phyloP scores from a whole-genome alignment of 2,329 filamentous ascomycete species.

The Neoascochyta sp. region DNA sequence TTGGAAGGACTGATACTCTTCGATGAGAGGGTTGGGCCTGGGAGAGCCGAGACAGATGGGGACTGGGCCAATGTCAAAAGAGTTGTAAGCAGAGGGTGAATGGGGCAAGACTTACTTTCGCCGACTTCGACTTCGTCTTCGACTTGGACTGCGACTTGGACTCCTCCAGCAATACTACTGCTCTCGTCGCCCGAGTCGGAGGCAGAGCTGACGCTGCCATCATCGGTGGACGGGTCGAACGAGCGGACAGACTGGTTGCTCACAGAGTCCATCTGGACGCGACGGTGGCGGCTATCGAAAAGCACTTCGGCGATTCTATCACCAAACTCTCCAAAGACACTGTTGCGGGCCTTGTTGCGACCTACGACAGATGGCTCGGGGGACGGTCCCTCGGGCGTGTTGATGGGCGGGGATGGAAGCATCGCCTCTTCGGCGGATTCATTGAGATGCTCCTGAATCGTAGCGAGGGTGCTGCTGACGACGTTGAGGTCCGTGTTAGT shows the following conservation, averaged over 20 bases:
- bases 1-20: constrained; percentile 29
- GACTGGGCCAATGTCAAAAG: constrained; percentile 13
- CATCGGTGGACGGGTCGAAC: too few species aligned
- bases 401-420: constrained; percentile 30
- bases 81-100: fast-evolving
- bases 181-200: constrained; percentile 18
- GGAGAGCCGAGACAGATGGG: constrained; percentile 28
- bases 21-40: constrained; percentile 23
- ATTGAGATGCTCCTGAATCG: constrained; percentile 31
- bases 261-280: constrained; percentile 12
- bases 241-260: constrained; percentile 15
- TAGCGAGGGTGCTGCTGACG: constrained; percentile 24
- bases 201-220: too few species aligned
- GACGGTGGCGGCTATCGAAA: constrained; percentile 15
- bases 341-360: constrained; percentile 13
- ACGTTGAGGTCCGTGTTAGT: constrained; percentile 23
- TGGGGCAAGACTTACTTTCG: constrained; percentile 9
- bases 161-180: constrained; percentile 17
- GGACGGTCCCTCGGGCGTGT: constrained; percentile 26
- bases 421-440: constrained; percentile 28
- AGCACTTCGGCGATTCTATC: constrained; percentile 76
- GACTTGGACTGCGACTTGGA: too few species aligned
- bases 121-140: constrained; percentile 12
- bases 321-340: constrained; percentile 73
- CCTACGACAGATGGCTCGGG: constrained; percentile 24